These are phyloP conservation scores for Spathaspora sp. DNA, from an alignment of 805 yeast genomes.

Conservation along the genomic window DNA sequence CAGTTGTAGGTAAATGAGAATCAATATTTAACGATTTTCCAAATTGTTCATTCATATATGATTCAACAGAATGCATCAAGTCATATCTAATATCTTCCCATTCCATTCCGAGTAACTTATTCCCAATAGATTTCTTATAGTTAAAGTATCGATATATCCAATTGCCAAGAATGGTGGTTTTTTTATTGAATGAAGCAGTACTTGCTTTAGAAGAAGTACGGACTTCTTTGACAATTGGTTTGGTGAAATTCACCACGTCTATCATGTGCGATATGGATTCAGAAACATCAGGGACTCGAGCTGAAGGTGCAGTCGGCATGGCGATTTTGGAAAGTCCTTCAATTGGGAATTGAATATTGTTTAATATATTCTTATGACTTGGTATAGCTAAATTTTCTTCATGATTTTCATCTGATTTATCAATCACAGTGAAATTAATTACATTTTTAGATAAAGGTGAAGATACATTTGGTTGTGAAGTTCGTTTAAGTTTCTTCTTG, in stretches of 20 bases:
- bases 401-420: background rate
- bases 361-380: background rate
- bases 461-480: slow-evolving; percentile 9
- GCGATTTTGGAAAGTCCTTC: slow-evolving; percentile 6
- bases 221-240: slow-evolving; percentile 26
- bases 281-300: slow-evolving; percentile 11
- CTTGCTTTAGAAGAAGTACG: slow-evolving; percentile 20
- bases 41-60: slow-evolving; percentile 28
- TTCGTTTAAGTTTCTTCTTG: slow-evolving; percentile 6
- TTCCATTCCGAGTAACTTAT: slow-evolving; percentile 37
- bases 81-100: slow-evolving; percentile 43
- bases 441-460: slow-evolving; percentile 12
- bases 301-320: background rate
- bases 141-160: slow-evolving; percentile 34
- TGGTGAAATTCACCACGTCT: slow-evolving; percentile 14
- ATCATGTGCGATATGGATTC: slow-evolving; percentile 18
- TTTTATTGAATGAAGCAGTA: slow-evolving; percentile 24
- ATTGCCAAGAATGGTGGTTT: slow-evolving; percentile 21
- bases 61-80: slow-evolving; percentile 32
- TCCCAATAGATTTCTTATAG: slow-evolving; percentile 30
- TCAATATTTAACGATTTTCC: slow-evolving; percentile 19
- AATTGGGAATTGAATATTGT: slow-evolving; percentile 19
- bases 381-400: background rate
- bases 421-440: slow-evolving; percentile 2
- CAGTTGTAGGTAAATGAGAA: background rate